phyloP scores from a whole-genome alignment of 2,329 filamentous ascomycete species.

The Trichocomaceae sp. region DNA sequence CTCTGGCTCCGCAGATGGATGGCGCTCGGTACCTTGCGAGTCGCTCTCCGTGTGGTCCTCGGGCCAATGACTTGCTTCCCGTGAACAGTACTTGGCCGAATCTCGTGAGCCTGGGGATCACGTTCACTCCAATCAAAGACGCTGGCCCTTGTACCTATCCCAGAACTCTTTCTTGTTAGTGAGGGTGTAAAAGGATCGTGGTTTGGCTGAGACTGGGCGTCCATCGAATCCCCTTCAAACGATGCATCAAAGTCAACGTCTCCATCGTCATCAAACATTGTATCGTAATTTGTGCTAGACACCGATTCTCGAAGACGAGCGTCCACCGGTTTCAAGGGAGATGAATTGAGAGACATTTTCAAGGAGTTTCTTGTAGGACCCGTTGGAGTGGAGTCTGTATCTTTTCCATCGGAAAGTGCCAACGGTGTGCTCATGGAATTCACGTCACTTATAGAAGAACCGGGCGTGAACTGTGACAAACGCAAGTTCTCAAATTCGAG shows the following conservation, averaged over 20 bases:
- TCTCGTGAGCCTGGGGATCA: conserved; percentile 47
- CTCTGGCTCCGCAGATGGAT: conserved; percentile 61
- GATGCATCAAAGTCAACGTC: conserved; percentile 8
- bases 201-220: not conserved
- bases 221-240: not conserved
- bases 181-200: conserved; percentile 18
- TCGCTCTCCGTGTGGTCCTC: conserved; percentile 51
- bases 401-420: conserved; percentile 5
- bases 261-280: not conserved
- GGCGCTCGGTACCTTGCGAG: conserved; percentile 52
- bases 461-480: conserved; percentile 21
- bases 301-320: not conserved
- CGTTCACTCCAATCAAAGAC: conserved; percentile 56
- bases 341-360: not conserved
- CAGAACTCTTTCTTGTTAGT: conserved; percentile 10
- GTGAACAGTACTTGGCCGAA: conserved; percentile 57
- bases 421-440: conserved; percentile 12
- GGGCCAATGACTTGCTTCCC: conserved; percentile 54
- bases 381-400: conserved; percentile 10
- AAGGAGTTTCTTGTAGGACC: not conserved
- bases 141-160: conserved; percentile 44
- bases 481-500: conserved; percentile 44
- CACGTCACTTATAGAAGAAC: conserved; percentile 20
- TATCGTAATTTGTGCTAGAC: not conserved
- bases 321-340: not conserved